Evolutionary conservation across 2,329 filamentous ascomycete genomes (phyloP), one percentile per base, ranked within the genome.

Genomic region (Sporothrix protearum): DNA sequence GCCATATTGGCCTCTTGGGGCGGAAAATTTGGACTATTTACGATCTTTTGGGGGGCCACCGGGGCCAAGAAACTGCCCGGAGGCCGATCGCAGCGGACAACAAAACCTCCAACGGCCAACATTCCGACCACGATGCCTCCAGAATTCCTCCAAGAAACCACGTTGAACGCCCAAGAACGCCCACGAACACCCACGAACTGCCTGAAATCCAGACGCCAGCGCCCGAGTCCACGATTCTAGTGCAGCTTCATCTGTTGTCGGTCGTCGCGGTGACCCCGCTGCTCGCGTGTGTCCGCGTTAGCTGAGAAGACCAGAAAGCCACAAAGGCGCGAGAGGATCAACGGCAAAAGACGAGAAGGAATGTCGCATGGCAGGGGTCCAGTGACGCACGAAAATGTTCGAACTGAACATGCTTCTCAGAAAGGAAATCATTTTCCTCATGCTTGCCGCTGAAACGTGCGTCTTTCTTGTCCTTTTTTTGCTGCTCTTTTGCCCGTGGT

Each of bases 91-190:
- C 42, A 51, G 63, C 49, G 28, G 63, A n/a, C 64, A 49, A 36
- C 45, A 47, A 51, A 53, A 53, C 19, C 5, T 51, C 28, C 64
- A 67, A 67, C 64, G 64, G 64, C 30, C 45, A 68, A 30, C 64
- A 68, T 68, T 68, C 64, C 16, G 53, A 5, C 36, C 42, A 10
- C 5, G 42, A 36, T 67, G 42, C 59, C 36, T 22, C 39, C 22
- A 47, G 14, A 39, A 47, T 16, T 47, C n/a, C n/a, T 33, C 22
- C 49, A 53, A 25, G 25, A 53, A 12, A 14, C 22, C n/a, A n/a
- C n/a, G n/a, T n/a, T n/a, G n/a, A n/a, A n/a, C n/a, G n/a, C 10
- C 49, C 33, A 25, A 16, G 42, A 47, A 47, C 42, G 3, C 12
- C 42, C 14, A 47, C 16, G 14, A 47, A 1, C 42, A 47, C 42